phyloP scores from a whole-genome alignment of 345 rosid genomes.

The Sisymbrium irio region DNA sequence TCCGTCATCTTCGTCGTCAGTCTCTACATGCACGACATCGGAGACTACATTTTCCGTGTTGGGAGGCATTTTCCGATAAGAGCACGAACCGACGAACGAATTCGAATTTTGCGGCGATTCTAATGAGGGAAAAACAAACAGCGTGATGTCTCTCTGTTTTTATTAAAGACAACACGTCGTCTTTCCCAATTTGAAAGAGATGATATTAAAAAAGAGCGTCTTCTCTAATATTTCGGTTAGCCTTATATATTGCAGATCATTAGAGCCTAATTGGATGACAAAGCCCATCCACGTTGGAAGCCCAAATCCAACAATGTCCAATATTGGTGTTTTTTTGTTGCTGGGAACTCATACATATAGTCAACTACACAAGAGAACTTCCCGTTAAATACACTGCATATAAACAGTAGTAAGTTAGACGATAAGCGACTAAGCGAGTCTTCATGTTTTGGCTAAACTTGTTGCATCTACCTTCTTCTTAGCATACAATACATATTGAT shows the following conservation, averaged over 20 bases:
- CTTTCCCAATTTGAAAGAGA: background rate
- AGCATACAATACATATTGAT: no score
- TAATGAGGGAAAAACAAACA: background rate
- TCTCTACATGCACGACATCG: constrained; percentile 43
- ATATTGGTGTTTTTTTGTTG: no score
- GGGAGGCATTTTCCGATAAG: constrained; percentile 35
- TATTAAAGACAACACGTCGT: background rate
- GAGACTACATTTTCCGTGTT: constrained; percentile 12
- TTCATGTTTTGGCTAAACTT: no score
- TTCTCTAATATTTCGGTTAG: background rate
- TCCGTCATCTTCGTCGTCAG: constrained; percentile 44
- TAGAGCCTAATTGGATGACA: background rate
- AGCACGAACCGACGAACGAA: background rate
- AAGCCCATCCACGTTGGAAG: background rate
- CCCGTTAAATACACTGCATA: no score
- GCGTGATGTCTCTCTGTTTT: background rate
- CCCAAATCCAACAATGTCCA: background rate
- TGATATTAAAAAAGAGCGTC: background rate
- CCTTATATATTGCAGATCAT: background rate
- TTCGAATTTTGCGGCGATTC: background rate
- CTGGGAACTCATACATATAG: no score
- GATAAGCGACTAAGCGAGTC: no score
- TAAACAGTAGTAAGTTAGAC: no score
- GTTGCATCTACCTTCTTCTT: no score
- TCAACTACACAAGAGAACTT: no score